These are phyloP conservation scores for Kwoniella heveanensis DNA, from an alignment of 768 basidiomycete species.

Conservation along the genomic window DNA sequence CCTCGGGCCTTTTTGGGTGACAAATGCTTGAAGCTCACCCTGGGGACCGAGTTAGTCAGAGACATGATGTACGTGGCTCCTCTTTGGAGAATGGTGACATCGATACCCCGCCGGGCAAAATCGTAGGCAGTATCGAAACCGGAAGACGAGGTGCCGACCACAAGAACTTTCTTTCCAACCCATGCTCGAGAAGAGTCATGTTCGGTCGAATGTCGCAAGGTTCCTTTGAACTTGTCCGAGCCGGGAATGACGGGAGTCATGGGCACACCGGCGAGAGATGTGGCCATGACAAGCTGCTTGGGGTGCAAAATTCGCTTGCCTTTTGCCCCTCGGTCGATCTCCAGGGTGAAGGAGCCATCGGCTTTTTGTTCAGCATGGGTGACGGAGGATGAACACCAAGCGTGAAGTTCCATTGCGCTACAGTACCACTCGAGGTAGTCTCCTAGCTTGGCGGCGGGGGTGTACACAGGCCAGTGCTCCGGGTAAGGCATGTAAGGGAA, in stretches of 20 bases:
- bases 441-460: constrained; percentile 48
- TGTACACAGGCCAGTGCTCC: constrained; percentile 51
- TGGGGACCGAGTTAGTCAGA: constrained; percentile 57
- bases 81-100: constrained; percentile 61
- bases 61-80: constrained; percentile 64
- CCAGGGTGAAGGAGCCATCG: constrained; percentile 21
- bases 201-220: constrained; percentile 64
- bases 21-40: too few species aligned
- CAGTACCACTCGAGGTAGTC: constrained; percentile 51
- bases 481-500: constrained; percentile 58
- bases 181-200: constrained; percentile 65
- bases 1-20: too few species aligned
- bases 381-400: constrained; percentile 18
- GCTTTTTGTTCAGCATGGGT: constrained; percentile 5
- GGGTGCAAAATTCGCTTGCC: constrained; percentile 12
- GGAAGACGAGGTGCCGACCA: constrained; percentile 67
- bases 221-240: constrained; percentile 65
- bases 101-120: constrained; percentile 60
- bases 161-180: constrained; percentile 69
- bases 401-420: constrained; percentile 22
- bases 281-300: constrained; percentile 28
- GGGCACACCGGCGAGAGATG: constrained; percentile 24
- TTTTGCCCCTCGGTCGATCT: constrained; percentile 14
- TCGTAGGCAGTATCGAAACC: constrained; percentile 62
- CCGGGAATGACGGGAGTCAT: constrained; percentile 14